Evolutionary conservation across 148 eudicot species (phyloP).

Genomic region (Silene latifolia): DNA sequence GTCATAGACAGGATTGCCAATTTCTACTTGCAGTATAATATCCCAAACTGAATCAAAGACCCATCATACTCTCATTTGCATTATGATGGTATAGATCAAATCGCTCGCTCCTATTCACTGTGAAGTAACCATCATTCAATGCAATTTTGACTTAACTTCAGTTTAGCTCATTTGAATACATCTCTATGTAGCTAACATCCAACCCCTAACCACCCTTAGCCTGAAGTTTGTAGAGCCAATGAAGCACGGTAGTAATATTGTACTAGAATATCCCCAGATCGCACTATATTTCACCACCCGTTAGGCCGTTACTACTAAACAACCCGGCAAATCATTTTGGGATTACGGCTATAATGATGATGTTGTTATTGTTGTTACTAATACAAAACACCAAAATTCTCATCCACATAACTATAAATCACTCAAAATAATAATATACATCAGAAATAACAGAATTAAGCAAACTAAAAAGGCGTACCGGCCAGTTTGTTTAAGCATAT

Average conservation of each 20-base stretch:
- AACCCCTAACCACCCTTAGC: neutral
- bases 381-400: too few species aligned
- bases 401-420: too few species aligned
- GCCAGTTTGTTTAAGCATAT: conserved; percentile 97
- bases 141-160: neutral
- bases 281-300: neutral
- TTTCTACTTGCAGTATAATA: too few species aligned
- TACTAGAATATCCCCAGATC: neutral
- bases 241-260: neutral
- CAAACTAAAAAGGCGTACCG: conserved; percentile 33
- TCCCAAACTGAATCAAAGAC: neutral
- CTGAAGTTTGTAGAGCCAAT: too few species aligned
- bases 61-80: too few species aligned
- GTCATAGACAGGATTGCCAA: neutral
- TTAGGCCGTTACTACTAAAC: too few species aligned
- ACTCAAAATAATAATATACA: too few species aligned
- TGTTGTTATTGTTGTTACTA: too few species aligned
- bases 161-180: neutral
- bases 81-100: too few species aligned
- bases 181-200: neutral
- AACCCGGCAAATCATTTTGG: too few species aligned
- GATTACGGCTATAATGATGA: too few species aligned
- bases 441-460: too few species aligned
- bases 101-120: neutral
- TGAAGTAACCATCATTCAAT: neutral